Conservation (phyloP, 371 early-diverging fungal genomes). For the Dichotomocladium elegans region DNA sequence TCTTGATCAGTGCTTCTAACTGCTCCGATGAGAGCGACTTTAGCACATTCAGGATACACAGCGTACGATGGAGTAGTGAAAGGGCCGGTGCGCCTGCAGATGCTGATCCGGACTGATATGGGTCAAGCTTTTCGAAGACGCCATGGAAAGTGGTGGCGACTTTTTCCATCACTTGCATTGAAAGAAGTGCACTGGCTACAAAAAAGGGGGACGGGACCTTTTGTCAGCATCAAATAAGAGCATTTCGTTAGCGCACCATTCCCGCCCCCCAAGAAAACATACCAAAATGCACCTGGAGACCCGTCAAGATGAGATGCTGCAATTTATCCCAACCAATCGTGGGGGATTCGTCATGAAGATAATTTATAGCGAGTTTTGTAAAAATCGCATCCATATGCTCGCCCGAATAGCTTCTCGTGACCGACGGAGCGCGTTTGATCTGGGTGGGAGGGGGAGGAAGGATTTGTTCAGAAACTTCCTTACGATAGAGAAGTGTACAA, state of each 20-base stretch:
- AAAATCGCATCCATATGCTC: constrained; percentile 4
- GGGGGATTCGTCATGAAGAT: background rate
- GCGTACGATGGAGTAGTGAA: too few species aligned
- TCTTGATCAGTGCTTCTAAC: background rate
- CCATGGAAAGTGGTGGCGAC: background rate
- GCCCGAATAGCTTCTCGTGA: too few species aligned
- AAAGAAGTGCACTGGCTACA: background rate
- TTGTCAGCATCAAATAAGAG: background rate
- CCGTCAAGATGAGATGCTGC: background rate
- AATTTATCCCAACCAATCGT: background rate
- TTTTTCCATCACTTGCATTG: background rate
- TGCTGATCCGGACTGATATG: too few species aligned
- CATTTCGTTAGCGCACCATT: background rate
- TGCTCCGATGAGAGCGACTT: background rate
- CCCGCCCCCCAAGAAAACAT: background rate
- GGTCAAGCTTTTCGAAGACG: background rate
- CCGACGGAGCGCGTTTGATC: too few species aligned
- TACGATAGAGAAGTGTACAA: background rate
- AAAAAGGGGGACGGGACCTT: too few species aligned
- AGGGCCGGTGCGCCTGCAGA: too few species aligned
- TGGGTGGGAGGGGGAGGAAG: too few species aligned
- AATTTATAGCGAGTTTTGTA: background rate
- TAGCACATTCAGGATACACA: too few species aligned
- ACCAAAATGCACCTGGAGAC: constrained; percentile 1
- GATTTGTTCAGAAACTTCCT: too few species aligned